Conservation (phyloP, 164 flowering plant genomes). For the Aristolochia contorta region DNA sequence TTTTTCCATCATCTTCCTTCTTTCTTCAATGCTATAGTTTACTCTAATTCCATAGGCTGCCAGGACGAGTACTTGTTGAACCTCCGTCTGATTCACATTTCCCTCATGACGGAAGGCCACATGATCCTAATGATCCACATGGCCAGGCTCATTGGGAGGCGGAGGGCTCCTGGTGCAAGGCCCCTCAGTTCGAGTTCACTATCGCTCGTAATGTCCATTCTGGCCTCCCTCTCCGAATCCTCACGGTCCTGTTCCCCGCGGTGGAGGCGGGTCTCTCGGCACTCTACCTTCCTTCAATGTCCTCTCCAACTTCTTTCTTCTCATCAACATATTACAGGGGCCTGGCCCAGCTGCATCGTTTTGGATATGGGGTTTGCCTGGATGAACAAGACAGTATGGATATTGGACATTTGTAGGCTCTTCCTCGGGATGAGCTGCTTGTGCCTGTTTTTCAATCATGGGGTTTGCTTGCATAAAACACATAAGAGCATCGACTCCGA, state of each 20-base stretch:
- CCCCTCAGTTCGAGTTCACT: conserved; percentile 10
- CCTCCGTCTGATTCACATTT: conserved; percentile 16
- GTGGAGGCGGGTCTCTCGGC: conserved; percentile 35
- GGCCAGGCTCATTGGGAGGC: conserved; percentile 32
- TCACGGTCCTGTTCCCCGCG: conserved; percentile 21
- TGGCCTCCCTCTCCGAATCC: conserved; percentile 20
- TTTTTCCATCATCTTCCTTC: too few species aligned
- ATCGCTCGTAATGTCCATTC: conserved; percentile 15
- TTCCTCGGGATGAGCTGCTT: conserved; percentile 33
- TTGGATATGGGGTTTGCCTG: conserved; percentile 31
- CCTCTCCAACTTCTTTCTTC: conserved; percentile 21
- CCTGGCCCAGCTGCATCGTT: conserved; percentile 36
- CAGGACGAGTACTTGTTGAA: too few species aligned
- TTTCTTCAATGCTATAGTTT: too few species aligned
- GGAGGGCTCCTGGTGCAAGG: conserved; percentile 29
- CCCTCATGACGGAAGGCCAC: conserved; percentile 23
- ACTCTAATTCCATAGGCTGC: too few species aligned
- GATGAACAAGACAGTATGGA: conserved; percentile 20
- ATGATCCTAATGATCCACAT: conserved; percentile 46
- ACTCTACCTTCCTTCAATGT: conserved; percentile 17
- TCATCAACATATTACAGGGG: conserved; percentile 21
- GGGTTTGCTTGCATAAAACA: conserved; percentile 8
- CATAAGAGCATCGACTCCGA: conserved; percentile 15
- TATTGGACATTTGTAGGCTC: conserved; percentile 34
- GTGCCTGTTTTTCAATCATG: conserved; percentile 12